These are phyloP conservation scores for Lentinula guzmanii DNA, from an alignment of 768 basidiomycete genomes.

Conservation along the genomic window DNA sequence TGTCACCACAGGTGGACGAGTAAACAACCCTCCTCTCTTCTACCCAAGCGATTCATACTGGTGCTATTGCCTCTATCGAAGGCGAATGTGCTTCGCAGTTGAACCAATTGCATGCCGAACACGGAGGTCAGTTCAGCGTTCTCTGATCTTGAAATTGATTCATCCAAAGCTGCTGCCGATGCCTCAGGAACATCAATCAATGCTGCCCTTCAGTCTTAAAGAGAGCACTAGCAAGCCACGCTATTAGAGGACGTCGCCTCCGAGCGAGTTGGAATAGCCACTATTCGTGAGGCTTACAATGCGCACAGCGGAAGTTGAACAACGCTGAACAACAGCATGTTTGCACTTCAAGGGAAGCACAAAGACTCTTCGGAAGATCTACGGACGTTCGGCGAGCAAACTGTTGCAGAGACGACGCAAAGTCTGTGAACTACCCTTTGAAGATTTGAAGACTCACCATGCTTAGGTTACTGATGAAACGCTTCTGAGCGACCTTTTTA, in stretches of 20 bases:
- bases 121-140: conserved; percentile 47
- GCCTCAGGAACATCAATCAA: conserved; percentile 44
- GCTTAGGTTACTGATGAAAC: conserved; percentile 35
- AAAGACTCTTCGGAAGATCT: conserved; percentile 33
- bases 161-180: conserved; percentile 26
- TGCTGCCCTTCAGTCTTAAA: conserved; percentile 35
- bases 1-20: conserved; percentile 26
- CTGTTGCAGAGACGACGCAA: conserved; percentile 40
- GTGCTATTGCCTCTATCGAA: conserved; percentile 45
- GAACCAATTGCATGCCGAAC: conserved; percentile 56
- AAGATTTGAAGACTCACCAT: conserved; percentile 46
- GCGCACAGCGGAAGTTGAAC: conserved; percentile 40
- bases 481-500: conserved; percentile 40
- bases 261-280: conserved; percentile 23
- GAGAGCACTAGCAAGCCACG: conserved; percentile 45
- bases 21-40: conserved; percentile 42
- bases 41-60: conserved; percentile 29
- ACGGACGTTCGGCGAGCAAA: conserved; percentile 26
- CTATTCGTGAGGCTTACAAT: conserved; percentile 21
- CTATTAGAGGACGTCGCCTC: conserved; percentile 40
- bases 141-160: conserved; percentile 38
- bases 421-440: conserved; percentile 32
- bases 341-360: conserved; percentile 31
- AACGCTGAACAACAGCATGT: conserved; percentile 40
- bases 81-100: conserved; percentile 56